A percentile compares a stretch with the other conserved stretches of the same genome.
These are phyloP conservation scores for Diaporthe sp. DNA, from an alignment of 2,329 filamentous ascomycete species.

Conservation along the genomic window DNA sequence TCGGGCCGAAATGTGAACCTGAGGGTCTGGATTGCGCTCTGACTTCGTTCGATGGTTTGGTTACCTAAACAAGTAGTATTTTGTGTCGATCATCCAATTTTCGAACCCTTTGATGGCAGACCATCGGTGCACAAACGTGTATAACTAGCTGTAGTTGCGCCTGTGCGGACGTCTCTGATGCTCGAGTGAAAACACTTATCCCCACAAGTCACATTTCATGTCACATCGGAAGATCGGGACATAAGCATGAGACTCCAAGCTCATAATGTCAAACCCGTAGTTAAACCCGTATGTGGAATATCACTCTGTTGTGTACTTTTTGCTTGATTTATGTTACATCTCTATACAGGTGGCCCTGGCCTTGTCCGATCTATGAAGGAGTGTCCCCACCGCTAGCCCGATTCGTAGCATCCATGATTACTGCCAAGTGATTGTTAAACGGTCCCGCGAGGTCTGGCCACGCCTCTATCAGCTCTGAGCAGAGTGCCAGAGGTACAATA, in stretches of 20 bases:
- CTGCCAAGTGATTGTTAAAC: conserved; percentile 19
- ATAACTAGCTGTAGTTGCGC: no score
- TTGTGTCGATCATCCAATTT: background rate
- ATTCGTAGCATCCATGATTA: conserved; percentile 12
- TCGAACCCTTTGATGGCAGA: background rate
- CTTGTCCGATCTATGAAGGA: conserved; percentile 8
- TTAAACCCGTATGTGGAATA: background rate
- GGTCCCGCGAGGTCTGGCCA: conserved; percentile 9
- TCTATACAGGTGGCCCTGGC: conserved; percentile 2
- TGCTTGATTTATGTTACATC: background rate
- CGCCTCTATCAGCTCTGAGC: conserved; percentile 10
- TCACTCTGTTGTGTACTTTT: background rate
- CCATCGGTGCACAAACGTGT: background rate
- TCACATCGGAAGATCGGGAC: background rate
- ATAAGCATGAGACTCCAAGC: background rate
- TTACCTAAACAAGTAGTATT: background rate
- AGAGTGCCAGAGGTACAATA: background rate
- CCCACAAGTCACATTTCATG: background rate
- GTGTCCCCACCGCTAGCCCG: background rate
- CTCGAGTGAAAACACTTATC: background rate
- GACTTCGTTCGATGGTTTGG: background rate
- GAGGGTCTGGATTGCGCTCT: background rate
- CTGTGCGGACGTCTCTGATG: background rate
- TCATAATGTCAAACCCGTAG: background rate
- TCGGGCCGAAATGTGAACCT: background rate